A percentile compares a stretch with the other conserved stretches of the same genome.
These are phyloP conservation scores for Cyclocybe cylindracea DNA, from an alignment of 768 basidiomycete species.

Conservation along the genomic window DNA sequence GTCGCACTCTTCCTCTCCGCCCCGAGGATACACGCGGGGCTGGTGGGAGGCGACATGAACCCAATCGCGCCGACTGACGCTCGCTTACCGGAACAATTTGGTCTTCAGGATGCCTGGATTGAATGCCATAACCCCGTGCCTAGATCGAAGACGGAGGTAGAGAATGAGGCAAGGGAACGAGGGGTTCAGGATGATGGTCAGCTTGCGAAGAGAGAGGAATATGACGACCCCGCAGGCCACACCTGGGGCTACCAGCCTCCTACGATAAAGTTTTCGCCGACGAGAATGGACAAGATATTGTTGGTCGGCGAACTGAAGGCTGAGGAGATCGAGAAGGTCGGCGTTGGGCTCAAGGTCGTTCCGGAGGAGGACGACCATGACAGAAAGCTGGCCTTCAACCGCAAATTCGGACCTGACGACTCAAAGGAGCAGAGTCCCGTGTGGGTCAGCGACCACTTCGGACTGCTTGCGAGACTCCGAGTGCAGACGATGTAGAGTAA, in stretches of 20 bases:
- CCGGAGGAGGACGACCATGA: neutral
- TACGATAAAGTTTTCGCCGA: neutral
- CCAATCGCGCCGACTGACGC: constrained; percentile 16
- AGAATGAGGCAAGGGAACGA: neutral
- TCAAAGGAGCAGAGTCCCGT: neutral
- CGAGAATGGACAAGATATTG: constrained; percentile 19
- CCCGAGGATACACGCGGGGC: constrained; percentile 8
- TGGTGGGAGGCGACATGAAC: constrained; percentile 21
- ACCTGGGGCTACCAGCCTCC: constrained; percentile 19
- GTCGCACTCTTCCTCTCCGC: constrained; percentile 3
- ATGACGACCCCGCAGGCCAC: constrained; percentile 1
- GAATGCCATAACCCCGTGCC: neutral
- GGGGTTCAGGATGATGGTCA: too few species aligned
- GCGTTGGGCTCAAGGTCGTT: constrained; percentile 8
- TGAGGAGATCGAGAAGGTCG: constrained; percentile 8
- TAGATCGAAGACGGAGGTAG: neutral
- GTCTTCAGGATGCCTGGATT: constrained; percentile 14
- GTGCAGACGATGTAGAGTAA: neutral
- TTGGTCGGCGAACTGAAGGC: constrained; percentile 2
- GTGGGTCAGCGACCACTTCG: constrained; percentile 19
- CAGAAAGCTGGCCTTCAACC: neutral
- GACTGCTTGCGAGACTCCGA: constrained; percentile 8
- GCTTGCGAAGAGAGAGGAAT: neutral
- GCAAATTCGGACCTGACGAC: neutral
- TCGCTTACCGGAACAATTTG: constrained; percentile 7